Conservation (phyloP, 805 yeast species). For the Blastobotrys peoriensis region DNA sequence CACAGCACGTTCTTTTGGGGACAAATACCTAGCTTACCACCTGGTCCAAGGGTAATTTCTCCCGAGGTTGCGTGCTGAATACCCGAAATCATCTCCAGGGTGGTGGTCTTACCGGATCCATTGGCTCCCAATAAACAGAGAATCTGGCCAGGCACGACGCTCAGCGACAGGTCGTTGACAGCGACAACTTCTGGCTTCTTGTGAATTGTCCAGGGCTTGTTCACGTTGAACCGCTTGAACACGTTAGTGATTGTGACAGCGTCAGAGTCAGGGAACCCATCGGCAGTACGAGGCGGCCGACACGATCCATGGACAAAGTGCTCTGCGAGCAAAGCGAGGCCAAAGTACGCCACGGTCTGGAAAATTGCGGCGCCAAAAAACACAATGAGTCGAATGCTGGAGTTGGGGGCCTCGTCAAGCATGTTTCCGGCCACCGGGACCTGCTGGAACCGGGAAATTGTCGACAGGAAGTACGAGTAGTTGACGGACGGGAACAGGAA, state of each 20-base stretch:
- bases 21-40: slow-evolving; percentile 30
- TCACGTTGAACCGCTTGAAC: slow-evolving; percentile 16
- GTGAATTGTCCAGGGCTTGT: neutral
- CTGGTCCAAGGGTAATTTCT: slow-evolving; percentile 18
- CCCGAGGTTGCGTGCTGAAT: slow-evolving; percentile 27
- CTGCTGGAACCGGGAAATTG: slow-evolving; percentile 28
- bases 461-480: slow-evolving; percentile 29
- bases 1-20: slow-evolving; percentile 34
- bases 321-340: slow-evolving; percentile 25
- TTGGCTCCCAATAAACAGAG: slow-evolving; percentile 32
- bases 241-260: slow-evolving; percentile 23
- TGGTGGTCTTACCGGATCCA: slow-evolving; percentile 36
- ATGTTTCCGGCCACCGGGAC: slow-evolving; percentile 20
- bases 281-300: slow-evolving; percentile 13
- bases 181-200: slow-evolving; percentile 22
- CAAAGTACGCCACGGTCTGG: slow-evolving; percentile 27
- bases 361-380: slow-evolving; percentile 30
- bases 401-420: slow-evolving; percentile 25
- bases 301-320: slow-evolving; percentile 22
- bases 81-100: slow-evolving; percentile 33
- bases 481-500: slow-evolving; percentile 32
- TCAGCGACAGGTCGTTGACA: slow-evolving; percentile 25
- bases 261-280: slow-evolving; percentile 11
- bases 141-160: slow-evolving; percentile 28
- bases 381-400: slow-evolving; percentile 20